A percentile compares a stretch with the other conserved stretches of the same genome.
phyloP scores from a whole-genome alignment of 2,329 filamentous ascomycete species.

The Penicillium sp. region DNA sequence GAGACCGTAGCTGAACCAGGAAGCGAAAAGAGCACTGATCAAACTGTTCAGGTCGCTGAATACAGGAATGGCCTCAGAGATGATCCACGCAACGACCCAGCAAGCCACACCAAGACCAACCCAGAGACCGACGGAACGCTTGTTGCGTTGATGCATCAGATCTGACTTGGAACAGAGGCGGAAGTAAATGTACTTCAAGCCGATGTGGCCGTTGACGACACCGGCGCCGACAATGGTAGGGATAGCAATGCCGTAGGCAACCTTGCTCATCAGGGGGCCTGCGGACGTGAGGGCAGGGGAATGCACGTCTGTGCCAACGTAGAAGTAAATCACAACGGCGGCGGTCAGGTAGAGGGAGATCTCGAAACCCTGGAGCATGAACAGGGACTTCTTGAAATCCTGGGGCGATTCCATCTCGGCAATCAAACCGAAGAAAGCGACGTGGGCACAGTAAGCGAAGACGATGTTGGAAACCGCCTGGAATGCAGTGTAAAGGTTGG shows the following conservation, averaged over 20 bases:
- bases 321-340: slow-evolving; percentile 67
- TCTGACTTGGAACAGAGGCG: slow-evolving; percentile 61
- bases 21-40: slow-evolving; percentile 42
- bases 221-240: slow-evolving; percentile 71
- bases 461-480: slow-evolving; percentile 67
- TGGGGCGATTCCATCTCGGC: slow-evolving; percentile 62
- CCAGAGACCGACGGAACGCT: slow-evolving; percentile 59
- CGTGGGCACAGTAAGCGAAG: slow-evolving; percentile 68
- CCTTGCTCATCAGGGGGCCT: slow-evolving; percentile 56
- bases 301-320: slow-evolving; percentile 59
- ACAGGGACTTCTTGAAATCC: slow-evolving; percentile 63
- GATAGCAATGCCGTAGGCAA: slow-evolving; percentile 67
- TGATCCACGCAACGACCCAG: slow-evolving; percentile 64
- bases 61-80: slow-evolving; percentile 67
- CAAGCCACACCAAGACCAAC: slow-evolving; percentile 55
- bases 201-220: slow-evolving; percentile 68
- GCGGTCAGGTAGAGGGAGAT: slow-evolving; percentile 64
- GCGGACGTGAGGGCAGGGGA: slow-evolving; percentile 68
- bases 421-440: slow-evolving; percentile 67
- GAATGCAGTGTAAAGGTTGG: slow-evolving; percentile 58
- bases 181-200: slow-evolving; percentile 65
- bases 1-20: slow-evolving; percentile 40
- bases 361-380: slow-evolving; percentile 60
- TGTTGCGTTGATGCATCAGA: slow-evolving; percentile 51
- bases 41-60: slow-evolving; percentile 66